Percentiles rank a stretch among this genome's conserved stretches.
Evolutionary conservation across 352 stramenopile genomes (phyloP).

Genomic region (Bremia lactucae): DNA sequence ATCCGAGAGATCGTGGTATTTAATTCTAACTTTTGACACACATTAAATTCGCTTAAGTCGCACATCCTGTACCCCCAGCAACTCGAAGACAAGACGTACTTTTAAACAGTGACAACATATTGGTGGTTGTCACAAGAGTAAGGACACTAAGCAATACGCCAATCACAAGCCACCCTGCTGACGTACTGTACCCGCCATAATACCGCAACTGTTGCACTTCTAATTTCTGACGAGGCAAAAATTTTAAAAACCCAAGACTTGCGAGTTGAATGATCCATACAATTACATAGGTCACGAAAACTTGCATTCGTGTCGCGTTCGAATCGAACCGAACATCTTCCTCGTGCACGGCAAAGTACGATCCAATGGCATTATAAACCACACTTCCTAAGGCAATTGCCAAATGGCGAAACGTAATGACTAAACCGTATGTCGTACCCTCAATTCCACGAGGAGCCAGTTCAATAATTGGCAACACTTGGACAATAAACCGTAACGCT

Average conservation of each 20-base stretch:
- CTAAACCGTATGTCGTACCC: constrained; percentile 46
- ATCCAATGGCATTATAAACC: constrained; percentile 31
- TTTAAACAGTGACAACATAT: constrained; percentile 36
- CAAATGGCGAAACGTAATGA: constrained; percentile 56
- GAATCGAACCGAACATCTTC: constrained; percentile 18
- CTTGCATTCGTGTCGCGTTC: constrained; percentile 22
- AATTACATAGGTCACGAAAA: constrained; percentile 42
- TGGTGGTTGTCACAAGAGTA: constrained; percentile 30
- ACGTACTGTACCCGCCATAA: constrained; percentile 46
- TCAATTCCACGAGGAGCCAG: constrained; percentile 45
- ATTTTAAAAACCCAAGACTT: constrained; percentile 29
- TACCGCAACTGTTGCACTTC: constrained; percentile 54
- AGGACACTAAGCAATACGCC: constrained; percentile 24
- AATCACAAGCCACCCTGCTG: constrained; percentile 30
- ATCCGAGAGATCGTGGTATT: no score
- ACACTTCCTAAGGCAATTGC: constrained; percentile 33
- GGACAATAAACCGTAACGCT: constrained; percentile 37
- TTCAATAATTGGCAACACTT: constrained; percentile 46
- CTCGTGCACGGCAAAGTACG: constrained; percentile 30
- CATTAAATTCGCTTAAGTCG: constrained; percentile 1
- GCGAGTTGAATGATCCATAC: constrained; percentile 35
- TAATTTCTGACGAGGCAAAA: constrained; percentile 48
- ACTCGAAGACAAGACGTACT: constrained; percentile 54
- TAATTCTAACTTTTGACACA: no score
- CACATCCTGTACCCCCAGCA: constrained; percentile 44